phyloP scores from a whole-genome alignment of 2,329 filamentous ascomycete genomes.

The Septoria petroselini region DNA sequence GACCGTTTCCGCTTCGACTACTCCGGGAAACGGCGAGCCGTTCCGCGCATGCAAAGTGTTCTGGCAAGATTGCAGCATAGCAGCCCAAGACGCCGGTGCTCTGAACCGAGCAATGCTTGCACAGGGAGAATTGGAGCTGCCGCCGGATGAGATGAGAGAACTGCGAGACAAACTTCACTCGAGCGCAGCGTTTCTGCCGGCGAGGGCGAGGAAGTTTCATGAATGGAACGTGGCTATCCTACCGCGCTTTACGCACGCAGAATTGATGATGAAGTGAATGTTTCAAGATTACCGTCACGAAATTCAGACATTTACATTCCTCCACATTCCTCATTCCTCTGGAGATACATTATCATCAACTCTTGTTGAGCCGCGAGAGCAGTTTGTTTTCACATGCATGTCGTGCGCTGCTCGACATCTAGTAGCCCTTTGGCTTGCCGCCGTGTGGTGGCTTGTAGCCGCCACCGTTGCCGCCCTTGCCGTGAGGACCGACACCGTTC shows the following conservation, averaged over 20 bases:
- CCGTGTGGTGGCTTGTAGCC: neutral
- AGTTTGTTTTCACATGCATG: neutral
- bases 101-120: constrained; percentile 23
- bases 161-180: constrained; percentile 45
- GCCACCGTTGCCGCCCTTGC: neutral
- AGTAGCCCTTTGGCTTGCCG: neutral
- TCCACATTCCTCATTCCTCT: neutral
- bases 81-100: constrained; percentile 14
- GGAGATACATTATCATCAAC: neutral
- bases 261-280: constrained; percentile 2
- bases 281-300: no score
- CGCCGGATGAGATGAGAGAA: constrained; percentile 30
- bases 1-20: constrained; percentile 51
- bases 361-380: neutral
- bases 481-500: constrained; percentile 23
- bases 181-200: constrained; percentile 30
- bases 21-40: constrained; percentile 38
- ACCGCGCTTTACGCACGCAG: constrained; percentile 20
- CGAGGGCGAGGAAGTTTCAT: constrained; percentile 24
- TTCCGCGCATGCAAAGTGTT: constrained; percentile 58
- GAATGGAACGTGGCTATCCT: constrained; percentile 27
- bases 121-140: constrained; percentile 33
- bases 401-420: neutral
- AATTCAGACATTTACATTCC: neutral
- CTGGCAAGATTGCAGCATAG: constrained; percentile 39